Conservation (phyloP, 2,329 filamentous ascomycete genomes). For the Aspergillus sclerotialis region DNA sequence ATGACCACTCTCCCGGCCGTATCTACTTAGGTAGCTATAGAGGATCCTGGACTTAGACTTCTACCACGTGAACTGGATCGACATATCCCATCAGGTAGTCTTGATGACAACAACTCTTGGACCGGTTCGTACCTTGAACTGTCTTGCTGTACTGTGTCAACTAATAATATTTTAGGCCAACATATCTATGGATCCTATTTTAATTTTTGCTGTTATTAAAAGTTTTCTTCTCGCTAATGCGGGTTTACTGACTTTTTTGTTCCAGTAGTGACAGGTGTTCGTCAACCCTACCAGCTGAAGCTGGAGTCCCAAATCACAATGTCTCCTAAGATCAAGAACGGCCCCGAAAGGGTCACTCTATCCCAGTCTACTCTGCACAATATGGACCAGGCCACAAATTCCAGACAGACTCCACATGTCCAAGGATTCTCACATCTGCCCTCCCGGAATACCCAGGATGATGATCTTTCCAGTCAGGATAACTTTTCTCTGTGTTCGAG, state of each 20-base stretch:
- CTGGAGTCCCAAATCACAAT: slow-evolving; percentile 24
- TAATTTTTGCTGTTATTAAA: slow-evolving; percentile 10
- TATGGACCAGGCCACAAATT: slow-evolving; percentile 26
- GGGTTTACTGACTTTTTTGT: slow-evolving; percentile 24
- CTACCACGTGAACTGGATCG: not conserved
- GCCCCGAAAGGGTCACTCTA: slow-evolving; percentile 30
- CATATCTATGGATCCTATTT: slow-evolving; percentile 10
- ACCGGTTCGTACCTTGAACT: not conserved
- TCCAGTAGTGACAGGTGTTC: slow-evolving; percentile 22
- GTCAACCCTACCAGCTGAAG: slow-evolving; percentile 8
- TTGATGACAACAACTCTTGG: slow-evolving; percentile 2
- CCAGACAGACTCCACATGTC: slow-evolving; percentile 29
- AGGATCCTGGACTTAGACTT: not conserved
- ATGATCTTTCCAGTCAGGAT: slow-evolving; percentile 37
- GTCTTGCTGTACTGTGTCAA: not conserved
- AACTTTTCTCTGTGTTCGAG: slow-evolving; percentile 36
- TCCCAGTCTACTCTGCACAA: slow-evolving; percentile 23
- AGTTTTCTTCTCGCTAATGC: slow-evolving; percentile 7
- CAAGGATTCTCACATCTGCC: slow-evolving; percentile 33
- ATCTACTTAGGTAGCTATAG: too few species aligned
- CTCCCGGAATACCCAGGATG: slow-evolving; percentile 35
- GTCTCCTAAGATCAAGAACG: slow-evolving; percentile 31
- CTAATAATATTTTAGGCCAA: slow-evolving; percentile 10
- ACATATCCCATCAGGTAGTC: not conserved
- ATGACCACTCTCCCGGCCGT: not conserved